Percentiles rank a stretch among this genome's conserved stretches.
phyloP scores from a whole-genome alignment of 495 filamentous ascomycete species.

The Aspergillus egyptiacus region DNA sequence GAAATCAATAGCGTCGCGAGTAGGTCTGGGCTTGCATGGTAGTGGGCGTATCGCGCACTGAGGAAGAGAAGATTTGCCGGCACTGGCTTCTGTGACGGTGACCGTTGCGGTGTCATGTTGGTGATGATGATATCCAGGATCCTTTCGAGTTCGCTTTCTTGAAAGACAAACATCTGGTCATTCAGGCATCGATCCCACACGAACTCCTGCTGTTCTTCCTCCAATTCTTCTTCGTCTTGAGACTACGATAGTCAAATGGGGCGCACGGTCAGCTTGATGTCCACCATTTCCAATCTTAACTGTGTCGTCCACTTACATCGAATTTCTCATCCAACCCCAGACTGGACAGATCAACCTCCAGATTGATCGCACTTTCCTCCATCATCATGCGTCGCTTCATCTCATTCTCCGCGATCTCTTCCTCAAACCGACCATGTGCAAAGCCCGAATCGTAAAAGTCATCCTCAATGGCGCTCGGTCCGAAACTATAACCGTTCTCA shows the following conservation, averaged over 20 bases:
- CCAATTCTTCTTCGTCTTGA: slow-evolving; percentile 64
- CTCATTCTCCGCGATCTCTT: slow-evolving; percentile 96
- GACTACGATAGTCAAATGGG: slow-evolving; percentile 42
- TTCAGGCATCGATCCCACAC: slow-evolving; percentile 94
- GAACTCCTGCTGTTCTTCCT: slow-evolving; percentile 89
- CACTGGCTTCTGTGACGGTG: slow-evolving; percentile 92
- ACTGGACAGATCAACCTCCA: slow-evolving; percentile 95
- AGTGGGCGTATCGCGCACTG: slow-evolving; percentile 91
- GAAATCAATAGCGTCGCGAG: slow-evolving; percentile 72
- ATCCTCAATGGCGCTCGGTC: slow-evolving; percentile 76
- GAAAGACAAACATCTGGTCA: slow-evolving; percentile 99
- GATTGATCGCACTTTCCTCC: slow-evolving; percentile 98
- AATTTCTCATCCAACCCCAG: slow-evolving; percentile 93
- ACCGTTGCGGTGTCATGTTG: slow-evolving; percentile 94
- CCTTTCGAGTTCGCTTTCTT: slow-evolving; percentile 81
- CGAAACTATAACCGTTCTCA: slow-evolving; percentile 87
- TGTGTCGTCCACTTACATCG: slow-evolving; percentile 60
- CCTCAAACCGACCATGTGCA: slow-evolving; percentile 89
- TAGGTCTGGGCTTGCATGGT: slow-evolving; percentile 85
- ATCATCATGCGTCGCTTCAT: slow-evolving; percentile 98
- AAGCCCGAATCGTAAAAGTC: slow-evolving; percentile 95
- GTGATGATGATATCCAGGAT: slow-evolving; percentile 96
- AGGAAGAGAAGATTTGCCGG: slow-evolving; percentile 96
- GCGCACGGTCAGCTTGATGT: slow-evolving; percentile 1
- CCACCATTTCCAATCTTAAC: slow-evolving; percentile 16